phyloP scores from a whole-genome alignment of 129 eudicot species.

The Artemisia argyi region DNA sequence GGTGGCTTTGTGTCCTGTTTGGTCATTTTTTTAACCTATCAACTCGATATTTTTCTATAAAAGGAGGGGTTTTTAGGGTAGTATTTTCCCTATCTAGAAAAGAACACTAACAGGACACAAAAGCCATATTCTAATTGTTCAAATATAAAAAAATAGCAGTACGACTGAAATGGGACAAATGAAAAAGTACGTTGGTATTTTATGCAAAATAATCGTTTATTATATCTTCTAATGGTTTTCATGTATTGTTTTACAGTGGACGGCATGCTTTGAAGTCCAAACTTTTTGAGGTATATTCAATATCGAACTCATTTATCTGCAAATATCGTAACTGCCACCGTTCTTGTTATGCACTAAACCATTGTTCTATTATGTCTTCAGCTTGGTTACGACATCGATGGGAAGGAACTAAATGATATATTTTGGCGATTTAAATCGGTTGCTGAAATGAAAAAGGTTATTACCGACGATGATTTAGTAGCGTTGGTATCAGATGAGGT shows the following conservation, averaged over 20 bases:
- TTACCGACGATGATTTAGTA: slow-evolving; percentile 86
- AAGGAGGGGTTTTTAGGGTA: too few species aligned
- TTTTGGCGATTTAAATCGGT: slow-evolving; percentile 34
- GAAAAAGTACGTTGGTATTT: not conserved
- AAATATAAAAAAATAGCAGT: too few species aligned
- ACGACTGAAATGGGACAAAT: too few species aligned
- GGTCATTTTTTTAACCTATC: too few species aligned
- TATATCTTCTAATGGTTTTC: not conserved
- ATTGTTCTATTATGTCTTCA: not conserved
- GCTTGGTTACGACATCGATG: slow-evolving; percentile 31
- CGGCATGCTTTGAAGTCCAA: slow-evolving; percentile 86
- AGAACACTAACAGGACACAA: too few species aligned
- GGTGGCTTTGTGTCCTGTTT: too few species aligned
- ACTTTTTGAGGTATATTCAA: slow-evolving; percentile 63
- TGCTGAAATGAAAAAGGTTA: slow-evolving; percentile 45
- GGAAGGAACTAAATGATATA: slow-evolving; percentile 24
- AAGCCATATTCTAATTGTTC: too few species aligned
- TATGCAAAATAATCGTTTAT: not conserved
- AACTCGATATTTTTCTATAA: too few species aligned
- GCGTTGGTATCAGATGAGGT: slow-evolving; percentile 89
- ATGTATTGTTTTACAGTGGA: slow-evolving; percentile 49
- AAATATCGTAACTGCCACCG: not conserved
- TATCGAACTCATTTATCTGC: slow-evolving; percentile 3
- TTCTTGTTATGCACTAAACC: not conserved
- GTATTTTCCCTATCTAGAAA: too few species aligned